Percentiles rank a stretch among this genome's conserved stretches.
These are phyloP conservation scores for Chaetomium fimeti DNA, from an alignment of 495 filamentous ascomycete species.

Conservation along the genomic window DNA sequence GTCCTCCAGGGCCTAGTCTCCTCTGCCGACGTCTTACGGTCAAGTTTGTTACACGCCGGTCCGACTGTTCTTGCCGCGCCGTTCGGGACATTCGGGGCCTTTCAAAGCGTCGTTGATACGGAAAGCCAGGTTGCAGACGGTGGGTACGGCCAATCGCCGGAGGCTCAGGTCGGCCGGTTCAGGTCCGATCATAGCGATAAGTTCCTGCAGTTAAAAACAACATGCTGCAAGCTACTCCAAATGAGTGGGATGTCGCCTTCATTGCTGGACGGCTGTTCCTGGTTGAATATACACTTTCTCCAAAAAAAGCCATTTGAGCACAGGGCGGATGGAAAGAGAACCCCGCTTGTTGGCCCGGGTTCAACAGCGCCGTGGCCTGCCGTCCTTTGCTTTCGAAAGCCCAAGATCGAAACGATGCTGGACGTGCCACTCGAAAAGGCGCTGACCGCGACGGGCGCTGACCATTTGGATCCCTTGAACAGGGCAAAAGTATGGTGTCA, in stretches of 20 bases:
- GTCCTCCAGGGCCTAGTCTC: conserved; percentile 41
- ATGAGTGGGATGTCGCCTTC: conserved; percentile 44
- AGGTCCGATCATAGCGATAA: conserved; percentile 42
- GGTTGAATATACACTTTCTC: conserved; percentile 39
- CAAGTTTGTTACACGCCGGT: conserved; percentile 37
- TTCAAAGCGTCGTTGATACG: conserved; percentile 35
- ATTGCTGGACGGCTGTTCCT: conserved; percentile 36
- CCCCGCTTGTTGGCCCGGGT: conserved; percentile 36
- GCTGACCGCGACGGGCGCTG: conserved; percentile 20
- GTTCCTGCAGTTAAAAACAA: conserved; percentile 41
- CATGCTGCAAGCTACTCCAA: conserved; percentile 44
- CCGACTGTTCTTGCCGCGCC: conserved; percentile 47
- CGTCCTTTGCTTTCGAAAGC: conserved; percentile 51
- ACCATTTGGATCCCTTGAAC: conserved; percentile 58
- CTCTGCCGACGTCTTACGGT: conserved; percentile 39
- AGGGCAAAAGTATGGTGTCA: conserved; percentile 69
- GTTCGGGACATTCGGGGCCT: conserved; percentile 47
- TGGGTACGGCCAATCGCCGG: conserved; percentile 47
- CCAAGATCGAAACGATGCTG: conserved; percentile 25
- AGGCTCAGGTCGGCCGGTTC: conserved; percentile 43
- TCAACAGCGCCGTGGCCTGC: conserved; percentile 51
- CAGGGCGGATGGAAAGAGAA: conserved; percentile 42
- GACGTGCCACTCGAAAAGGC: conserved; percentile 25
- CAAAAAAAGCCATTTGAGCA: conserved; percentile 42
- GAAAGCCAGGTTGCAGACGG: conserved; percentile 28